Evolutionary conservation across 2,329 filamentous ascomycete species (phyloP).

Genomic region (Orbilia quercus): DNA sequence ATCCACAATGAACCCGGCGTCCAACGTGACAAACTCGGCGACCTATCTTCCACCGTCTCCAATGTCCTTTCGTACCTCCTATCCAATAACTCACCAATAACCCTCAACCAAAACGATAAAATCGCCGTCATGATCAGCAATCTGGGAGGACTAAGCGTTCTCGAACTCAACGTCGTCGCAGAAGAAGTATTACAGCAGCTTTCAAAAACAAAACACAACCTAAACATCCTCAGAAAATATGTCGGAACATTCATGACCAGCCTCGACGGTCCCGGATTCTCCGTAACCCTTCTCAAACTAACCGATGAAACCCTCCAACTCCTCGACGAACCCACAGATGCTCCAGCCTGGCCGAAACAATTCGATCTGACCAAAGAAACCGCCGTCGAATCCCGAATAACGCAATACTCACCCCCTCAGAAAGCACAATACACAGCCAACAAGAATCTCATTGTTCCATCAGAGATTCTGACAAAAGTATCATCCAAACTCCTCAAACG

Average conservation of each 20-base stretch:
- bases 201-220: conserved; percentile 69
- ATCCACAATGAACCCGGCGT: conserved; percentile 78
- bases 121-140: conserved; percentile 80
- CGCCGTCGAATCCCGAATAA: conserved; percentile 16
- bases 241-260: conserved; percentile 82
- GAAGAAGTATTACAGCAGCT: conserved; percentile 76
- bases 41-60: conserved; percentile 67
- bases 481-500: conserved; percentile 65
- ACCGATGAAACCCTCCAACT: conserved; percentile 74
- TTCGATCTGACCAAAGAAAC: conserved; percentile 60
- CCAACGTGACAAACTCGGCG: conserved; percentile 62
- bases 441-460: background rate
- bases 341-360: conserved; percentile 73
- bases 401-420: conserved; percentile 22
- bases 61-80: conserved; percentile 74
- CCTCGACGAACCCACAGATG: conserved; percentile 76
- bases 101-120: conserved; percentile 70
- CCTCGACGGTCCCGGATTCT: conserved; percentile 80
- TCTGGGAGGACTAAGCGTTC: conserved; percentile 76
- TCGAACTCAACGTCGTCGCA: conserved; percentile 79
- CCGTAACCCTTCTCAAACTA: conserved; percentile 76
- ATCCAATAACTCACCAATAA: conserved; percentile 25
- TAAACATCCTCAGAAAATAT: conserved; percentile 71
- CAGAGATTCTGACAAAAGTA: conserved; percentile 12
- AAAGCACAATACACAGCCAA: conserved; percentile 21